Evolutionary conservation across 208 protist genomes (phyloP), one percentile per base, ranked within the genome.

Genomic region (Leptomonas seymouri): DNA sequence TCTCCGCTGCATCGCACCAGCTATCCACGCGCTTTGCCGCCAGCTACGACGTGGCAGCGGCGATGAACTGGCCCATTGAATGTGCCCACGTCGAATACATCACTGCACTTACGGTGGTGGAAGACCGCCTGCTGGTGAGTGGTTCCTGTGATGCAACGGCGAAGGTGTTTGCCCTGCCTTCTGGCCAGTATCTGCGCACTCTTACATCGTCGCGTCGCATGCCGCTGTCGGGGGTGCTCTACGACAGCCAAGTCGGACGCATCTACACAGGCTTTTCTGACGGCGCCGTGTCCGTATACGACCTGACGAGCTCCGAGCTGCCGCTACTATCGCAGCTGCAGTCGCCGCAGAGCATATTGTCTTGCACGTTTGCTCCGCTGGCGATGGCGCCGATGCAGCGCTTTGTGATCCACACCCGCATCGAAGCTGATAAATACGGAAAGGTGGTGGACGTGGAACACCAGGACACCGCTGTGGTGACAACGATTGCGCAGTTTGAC

Each of bases 141-240:
- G 80, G 71, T 15, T 85, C 82, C 23, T 74, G 76, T 45, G 89
- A 94, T 60, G 72, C 74, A 25, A 80, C 80, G n/a, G 84, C 82
- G 18, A 85, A 85, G 71, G 78, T 94, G 42, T 91, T 88, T 67
- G 67, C 80, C 0, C 67, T 94, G 7, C 89, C 89, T 12, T 84
- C 82, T 20, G 89, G 89, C 8, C 59, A 74, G 42, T 74, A 76
- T 54, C 18, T 84, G 23, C 65, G 77, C 56, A 78, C 61, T 15
- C 54, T 94, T 16, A 23, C 21, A 9, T 71, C 76, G 14, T 56
- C 80, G 5, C 64, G 84, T 25, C 61, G 62, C 30, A 75, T 81
- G 48, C 76, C 89, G 49, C 78, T 94, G 20, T 83, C 80, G 3
- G 50, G 61, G n/a, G 59, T 91, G 15, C 59, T 84, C 15, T 66